Percentiles rank a stretch among this genome's conserved stretches.
These are phyloP conservation scores for Trichoderma hamatum DNA, from an alignment of 2,329 filamentous ascomycete genomes.

Conservation along the genomic window DNA sequence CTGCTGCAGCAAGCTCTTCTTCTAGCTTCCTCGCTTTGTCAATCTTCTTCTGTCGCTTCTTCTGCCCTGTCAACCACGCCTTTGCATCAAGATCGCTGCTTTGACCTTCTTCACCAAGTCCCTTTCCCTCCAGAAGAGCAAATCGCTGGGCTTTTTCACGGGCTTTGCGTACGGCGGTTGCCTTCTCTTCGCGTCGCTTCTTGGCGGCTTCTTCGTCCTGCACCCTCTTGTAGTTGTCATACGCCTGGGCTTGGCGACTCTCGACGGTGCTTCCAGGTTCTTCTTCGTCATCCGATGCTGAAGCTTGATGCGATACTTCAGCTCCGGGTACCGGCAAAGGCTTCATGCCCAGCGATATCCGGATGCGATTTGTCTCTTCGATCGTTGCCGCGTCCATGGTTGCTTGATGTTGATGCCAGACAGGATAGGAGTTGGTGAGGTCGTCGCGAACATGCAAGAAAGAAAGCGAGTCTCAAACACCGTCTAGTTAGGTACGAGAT, in stretches of 20 bases:
- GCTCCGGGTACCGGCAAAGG: constrained; percentile 82
- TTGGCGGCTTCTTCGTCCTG: constrained; percentile 76
- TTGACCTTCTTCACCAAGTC: constrained; percentile 75
- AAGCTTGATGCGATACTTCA: constrained; percentile 47
- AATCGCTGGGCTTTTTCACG: constrained; percentile 80
- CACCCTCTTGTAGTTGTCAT: constrained; percentile 70
- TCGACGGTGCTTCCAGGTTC: constrained; percentile 83
- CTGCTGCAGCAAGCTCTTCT: constrained; percentile 77
- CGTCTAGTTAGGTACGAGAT: not conserved
- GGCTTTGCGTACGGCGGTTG: constrained; percentile 83
- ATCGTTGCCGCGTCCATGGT: constrained; percentile 72
- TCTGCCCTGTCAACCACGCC: constrained; percentile 84
- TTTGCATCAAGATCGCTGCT: constrained; percentile 73
- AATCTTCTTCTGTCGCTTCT: constrained; percentile 93
- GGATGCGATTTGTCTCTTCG: constrained; percentile 92
- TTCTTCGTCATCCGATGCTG: constrained; percentile 62
- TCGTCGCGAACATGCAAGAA: not conserved
- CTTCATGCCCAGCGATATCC: constrained; percentile 84
- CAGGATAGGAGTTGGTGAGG: constrained; percentile 3
- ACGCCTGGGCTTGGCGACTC: constrained; percentile 70
- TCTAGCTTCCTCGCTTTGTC: constrained; percentile 72
- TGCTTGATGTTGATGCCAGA: not conserved
- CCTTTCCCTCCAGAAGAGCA: constrained; percentile 76
- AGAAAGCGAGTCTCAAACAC: not conserved
- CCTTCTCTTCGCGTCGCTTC: constrained; percentile 75